A percentile compares a stretch with the other conserved stretches of the same genome.
Conservation (phyloP, 148 eudicot genomes). For the Fagopyrum homotropicum region DNA sequence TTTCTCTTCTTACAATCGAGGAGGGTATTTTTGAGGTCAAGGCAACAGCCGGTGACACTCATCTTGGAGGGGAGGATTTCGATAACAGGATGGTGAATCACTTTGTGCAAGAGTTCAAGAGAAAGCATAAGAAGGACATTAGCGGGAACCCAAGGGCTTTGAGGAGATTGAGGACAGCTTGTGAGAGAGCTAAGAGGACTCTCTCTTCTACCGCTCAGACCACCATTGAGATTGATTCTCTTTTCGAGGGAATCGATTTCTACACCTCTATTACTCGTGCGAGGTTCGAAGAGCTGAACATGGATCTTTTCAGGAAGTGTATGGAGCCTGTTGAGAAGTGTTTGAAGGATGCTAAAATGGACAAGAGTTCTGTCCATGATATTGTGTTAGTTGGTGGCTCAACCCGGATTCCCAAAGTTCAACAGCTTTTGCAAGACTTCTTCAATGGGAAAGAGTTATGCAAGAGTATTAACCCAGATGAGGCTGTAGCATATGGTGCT, state of each 20-base stretch:
- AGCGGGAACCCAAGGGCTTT: conserved; percentile 15
- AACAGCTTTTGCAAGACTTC: conserved; percentile 14
- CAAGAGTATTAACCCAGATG: conserved; percentile 17
- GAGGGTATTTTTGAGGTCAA: conserved; percentile 16
- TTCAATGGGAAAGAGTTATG: conserved; percentile 15
- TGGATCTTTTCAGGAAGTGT: conserved; percentile 11
- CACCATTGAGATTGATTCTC: conserved; percentile 10
- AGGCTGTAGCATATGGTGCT: conserved; percentile 15
- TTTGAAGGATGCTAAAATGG: conserved; percentile 11
- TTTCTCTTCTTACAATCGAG: conserved; percentile 14
- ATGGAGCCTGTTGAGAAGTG: conserved; percentile 14
- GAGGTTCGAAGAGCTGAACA: conserved; percentile 14
- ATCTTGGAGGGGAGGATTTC: conserved; percentile 13
- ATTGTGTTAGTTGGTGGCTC: conserved; percentile 14
- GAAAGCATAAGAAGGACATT: conserved; percentile 13
- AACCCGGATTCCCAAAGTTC: conserved; percentile 13
- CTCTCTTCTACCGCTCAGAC: conserved; percentile 13
- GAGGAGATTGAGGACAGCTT: conserved; percentile 8
- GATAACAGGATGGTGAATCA: conserved; percentile 16
- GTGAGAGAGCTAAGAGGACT: conserved; percentile 13
- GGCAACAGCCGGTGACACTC: conserved; percentile 14
- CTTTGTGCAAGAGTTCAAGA: conserved; percentile 16
- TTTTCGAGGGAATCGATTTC: conserved; percentile 13
- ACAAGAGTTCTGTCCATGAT: conserved; percentile 15
- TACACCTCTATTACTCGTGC: conserved; percentile 14